These are phyloP conservation scores for Arthrinium phaeospermum DNA, from an alignment of 2,329 filamentous ascomycete species.

Conservation along the genomic window DNA sequence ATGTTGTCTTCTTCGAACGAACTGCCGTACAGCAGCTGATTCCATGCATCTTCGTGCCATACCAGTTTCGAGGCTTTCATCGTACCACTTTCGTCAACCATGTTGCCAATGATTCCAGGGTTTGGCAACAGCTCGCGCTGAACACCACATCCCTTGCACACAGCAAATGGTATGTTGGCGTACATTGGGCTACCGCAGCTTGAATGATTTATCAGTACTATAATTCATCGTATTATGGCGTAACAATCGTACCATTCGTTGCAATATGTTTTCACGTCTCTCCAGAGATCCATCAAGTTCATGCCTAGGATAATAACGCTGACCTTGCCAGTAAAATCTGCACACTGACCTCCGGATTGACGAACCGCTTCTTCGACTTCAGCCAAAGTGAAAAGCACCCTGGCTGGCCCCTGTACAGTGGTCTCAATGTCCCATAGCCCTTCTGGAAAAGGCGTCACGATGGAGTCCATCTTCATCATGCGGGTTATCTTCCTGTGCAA, in stretches of 20 bases:
- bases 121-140: conserved; percentile 43
- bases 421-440: neutral
- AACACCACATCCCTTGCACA: conserved; percentile 46
- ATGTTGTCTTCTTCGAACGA: neutral
- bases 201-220: neutral
- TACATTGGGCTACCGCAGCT: conserved; percentile 61
- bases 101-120: conserved; percentile 45
- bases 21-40: conserved; percentile 39
- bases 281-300: conserved; percentile 37
- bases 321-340: conserved; percentile 48
- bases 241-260: conserved; percentile 46
- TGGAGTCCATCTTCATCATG: conserved; percentile 53
- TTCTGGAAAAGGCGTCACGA: conserved; percentile 54
- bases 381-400: conserved; percentile 47
- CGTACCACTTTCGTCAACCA: conserved; percentile 61
- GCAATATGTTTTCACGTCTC: conserved; percentile 45
- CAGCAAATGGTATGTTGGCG: conserved; percentile 49
- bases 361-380: conserved; percentile 50
- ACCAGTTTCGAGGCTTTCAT: conserved; percentile 57
- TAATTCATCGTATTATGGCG: neutral
- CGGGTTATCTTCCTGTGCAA: conserved; percentile 54
- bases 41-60: conserved; percentile 59
- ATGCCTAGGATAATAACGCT: conserved; percentile 41
- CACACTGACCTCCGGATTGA: conserved; percentile 29
- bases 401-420: conserved; percentile 26